Conservation (phyloP, 257 asterid genomes). For the Solanum virginianum region DNA sequence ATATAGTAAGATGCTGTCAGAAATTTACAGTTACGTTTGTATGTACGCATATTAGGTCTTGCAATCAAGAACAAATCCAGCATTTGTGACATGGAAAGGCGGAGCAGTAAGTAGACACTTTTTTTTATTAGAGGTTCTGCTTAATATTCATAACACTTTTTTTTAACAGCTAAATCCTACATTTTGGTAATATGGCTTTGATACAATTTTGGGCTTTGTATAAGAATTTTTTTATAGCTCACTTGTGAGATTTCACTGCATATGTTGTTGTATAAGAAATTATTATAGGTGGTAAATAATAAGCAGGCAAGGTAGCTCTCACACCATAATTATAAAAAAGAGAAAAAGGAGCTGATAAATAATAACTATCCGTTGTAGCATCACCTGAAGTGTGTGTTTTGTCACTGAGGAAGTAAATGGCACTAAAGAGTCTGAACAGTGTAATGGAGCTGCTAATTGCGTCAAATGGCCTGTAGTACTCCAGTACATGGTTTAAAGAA, state of each 20-base stretch:
- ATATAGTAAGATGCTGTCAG: neutral
- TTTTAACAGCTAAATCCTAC: neutral
- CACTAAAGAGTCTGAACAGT: neutral
- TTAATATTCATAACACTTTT: neutral
- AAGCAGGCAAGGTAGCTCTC: neutral
- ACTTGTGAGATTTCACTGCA: no score
- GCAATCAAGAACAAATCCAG: constrained; percentile 71
- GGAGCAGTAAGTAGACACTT: constrained; percentile 73
- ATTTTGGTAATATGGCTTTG: neutral
- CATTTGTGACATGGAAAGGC: constrained; percentile 83
- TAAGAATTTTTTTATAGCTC: neutral
- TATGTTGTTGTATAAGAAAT: neutral
- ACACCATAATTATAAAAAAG: neutral
- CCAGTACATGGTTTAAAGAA: neutral
- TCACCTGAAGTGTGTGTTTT: neutral
- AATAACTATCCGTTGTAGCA: neutral
- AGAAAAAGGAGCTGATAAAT: neutral
- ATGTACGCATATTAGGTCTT: constrained; percentile 38
- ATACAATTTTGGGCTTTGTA: neutral
- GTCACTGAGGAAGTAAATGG: neutral
- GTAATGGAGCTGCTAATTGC: neutral
- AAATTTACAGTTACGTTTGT: neutral
- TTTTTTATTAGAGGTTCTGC: neutral
- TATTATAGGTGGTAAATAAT: neutral
- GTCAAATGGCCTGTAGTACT: neutral